Conservation (phyloP, 495 filamentous ascomycete species). For the Aspergillus nidulans region DNA sequence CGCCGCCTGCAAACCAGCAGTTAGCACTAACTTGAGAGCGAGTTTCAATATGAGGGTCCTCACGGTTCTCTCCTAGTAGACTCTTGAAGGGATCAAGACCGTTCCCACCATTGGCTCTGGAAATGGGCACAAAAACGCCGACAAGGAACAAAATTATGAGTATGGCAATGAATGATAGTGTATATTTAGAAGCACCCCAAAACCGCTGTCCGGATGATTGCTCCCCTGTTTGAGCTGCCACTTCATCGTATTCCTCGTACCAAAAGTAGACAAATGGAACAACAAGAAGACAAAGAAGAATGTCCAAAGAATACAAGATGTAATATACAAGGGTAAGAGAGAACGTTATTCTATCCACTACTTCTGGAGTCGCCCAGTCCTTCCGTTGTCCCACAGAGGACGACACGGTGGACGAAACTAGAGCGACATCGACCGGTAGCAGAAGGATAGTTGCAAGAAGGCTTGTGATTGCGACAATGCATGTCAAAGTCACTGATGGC, state of each 20-base stretch:
- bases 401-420: slow-evolving; percentile 83
- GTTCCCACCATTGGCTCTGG: slow-evolving; percentile 54
- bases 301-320: slow-evolving; percentile 84
- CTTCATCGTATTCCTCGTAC: slow-evolving; percentile 94
- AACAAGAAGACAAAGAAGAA: slow-evolving; percentile 81
- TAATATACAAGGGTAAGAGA: slow-evolving; percentile 91
- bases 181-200: slow-evolving; percentile 86
- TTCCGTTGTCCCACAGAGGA: slow-evolving; percentile 77
- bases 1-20: slow-evolving; percentile 57
- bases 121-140: slow-evolving; percentile 86
- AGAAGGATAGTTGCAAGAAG: slow-evolving; percentile 90
- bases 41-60: slow-evolving; percentile 28
- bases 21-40: background rate
- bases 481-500: slow-evolving; percentile 70
- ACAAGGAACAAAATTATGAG: slow-evolving; percentile 80
- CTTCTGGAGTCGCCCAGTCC: slow-evolving; percentile 82
- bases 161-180: slow-evolving; percentile 74
- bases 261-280: slow-evolving; percentile 97
- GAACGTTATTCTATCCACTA: slow-evolving; percentile 68
- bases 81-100: slow-evolving; percentile 90
- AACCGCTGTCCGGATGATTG: slow-evolving; percentile 64
- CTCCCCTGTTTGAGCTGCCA: slow-evolving; percentile 70
- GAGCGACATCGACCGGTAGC: slow-evolving; percentile 89
- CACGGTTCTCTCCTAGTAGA: slow-evolving; percentile 76
- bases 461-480: slow-evolving; percentile 77